Evolutionary conservation across 345 rosid species (phyloP), one percentile per base, ranked within the genome.

Genomic region (Arabis hirsuta): DNA sequence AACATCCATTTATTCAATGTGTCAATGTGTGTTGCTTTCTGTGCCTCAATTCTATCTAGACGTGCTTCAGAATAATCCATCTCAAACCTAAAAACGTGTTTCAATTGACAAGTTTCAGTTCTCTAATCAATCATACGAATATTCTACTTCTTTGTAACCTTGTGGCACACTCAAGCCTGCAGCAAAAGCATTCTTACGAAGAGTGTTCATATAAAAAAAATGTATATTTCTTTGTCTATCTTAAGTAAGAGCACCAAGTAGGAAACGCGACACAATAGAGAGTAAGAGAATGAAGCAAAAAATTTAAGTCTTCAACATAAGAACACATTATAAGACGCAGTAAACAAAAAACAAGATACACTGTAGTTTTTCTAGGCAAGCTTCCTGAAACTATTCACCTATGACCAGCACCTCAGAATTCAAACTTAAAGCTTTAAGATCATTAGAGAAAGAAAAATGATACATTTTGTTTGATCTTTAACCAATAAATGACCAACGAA

Each of bases 401-500:
- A n/a, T 5, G 48, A 45, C 20, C 50, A 46, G 50, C 24, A 46
- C 56, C 4, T 2, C 39, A 54, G 10, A 31, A 14, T 55, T 55
- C 24, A 24, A 56, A 56, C 14, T 57, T 45, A 38, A 34, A 38
- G 64, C 47, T 58, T 1, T 10, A 59, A 22, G 19, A 60, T 60
- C 51, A 42, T 8, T 3, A 13, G 39, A 26, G 9, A 26, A 60
- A 13, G 22, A 7, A 3, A 22, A 22, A 22, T 22, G 24, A 22
- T 22, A 22, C 24, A 22, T 22, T 22, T 22, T 22, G 24, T 22
- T 22, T 22, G 24, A 22, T 22, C 24, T 22, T 39, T 52, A 42
- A 7, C 62, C 72, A 42, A 67, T 43, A 67, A 54, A 67, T 54
- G 72, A 54, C 72, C 72, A 54, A 41, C 72, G 61, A 12, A 54